Evolutionary conservation across 768 basidiomycete genomes (phyloP).

Genomic region (Termitomyces titanicus): DNA sequence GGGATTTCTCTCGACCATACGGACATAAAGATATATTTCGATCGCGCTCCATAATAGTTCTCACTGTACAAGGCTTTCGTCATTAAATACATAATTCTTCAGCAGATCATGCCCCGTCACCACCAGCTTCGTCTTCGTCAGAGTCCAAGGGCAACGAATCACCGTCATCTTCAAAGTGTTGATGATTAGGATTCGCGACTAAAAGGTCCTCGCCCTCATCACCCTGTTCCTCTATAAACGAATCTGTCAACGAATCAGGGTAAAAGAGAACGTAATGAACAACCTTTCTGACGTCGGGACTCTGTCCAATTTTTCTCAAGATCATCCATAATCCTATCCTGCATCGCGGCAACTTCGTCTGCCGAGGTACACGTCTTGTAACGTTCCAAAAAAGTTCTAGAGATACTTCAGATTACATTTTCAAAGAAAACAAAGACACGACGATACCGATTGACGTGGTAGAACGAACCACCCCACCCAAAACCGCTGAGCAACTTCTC

Average conservation of each 20-base stretch:
- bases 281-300: conserved; percentile 52
- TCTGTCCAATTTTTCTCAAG: conserved; percentile 59
- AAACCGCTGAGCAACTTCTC: conserved; percentile 77
- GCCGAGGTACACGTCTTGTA: conserved; percentile 72
- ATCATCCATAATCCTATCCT: conserved; percentile 68
- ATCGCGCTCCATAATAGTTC: no score
- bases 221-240: conserved; percentile 18
- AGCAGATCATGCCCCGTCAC: not conserved
- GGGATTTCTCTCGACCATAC: no score
- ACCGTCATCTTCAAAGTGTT: conserved; percentile 12
- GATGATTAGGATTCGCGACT: conserved; percentile 68
- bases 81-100: not conserved
- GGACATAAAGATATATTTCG: no score
- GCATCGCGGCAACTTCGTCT: conserved; percentile 53
- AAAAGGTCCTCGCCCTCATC: conserved; percentile 54
- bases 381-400: conserved; percentile 60
- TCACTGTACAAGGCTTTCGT: no score
- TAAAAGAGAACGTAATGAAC: not conserved
- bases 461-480: conserved; percentile 90
- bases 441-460: conserved; percentile 73
- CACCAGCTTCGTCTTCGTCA: conserved; percentile 17
- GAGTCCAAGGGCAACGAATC: conserved; percentile 10
- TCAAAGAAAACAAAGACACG: not conserved
- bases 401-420: not conserved
- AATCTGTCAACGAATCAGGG: not conserved